These are phyloP conservation scores for Ogataea ganodermae DNA, from an alignment of 805 yeast genomes.

Conservation along the genomic window DNA sequence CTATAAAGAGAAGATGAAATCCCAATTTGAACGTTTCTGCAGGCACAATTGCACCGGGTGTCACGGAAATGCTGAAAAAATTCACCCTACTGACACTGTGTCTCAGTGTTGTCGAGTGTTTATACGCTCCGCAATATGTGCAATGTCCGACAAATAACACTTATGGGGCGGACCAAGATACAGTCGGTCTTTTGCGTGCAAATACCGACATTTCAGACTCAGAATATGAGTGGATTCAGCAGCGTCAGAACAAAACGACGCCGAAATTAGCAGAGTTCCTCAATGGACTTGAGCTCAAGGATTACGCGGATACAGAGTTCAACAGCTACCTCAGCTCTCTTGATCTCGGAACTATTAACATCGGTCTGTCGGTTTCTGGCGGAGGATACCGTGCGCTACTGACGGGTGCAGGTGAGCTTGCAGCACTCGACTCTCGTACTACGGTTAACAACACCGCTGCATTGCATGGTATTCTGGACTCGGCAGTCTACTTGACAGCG, in stretches of 20 bases:
- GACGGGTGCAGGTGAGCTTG: slow-evolving; percentile 77
- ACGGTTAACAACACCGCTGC: slow-evolving; percentile 27
- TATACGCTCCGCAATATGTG: slow-evolving; percentile 55
- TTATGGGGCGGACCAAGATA: slow-evolving; percentile 11
- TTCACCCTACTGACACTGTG: neutral
- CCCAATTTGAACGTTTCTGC: no score
- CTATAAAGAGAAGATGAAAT: neutral
- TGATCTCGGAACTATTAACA: slow-evolving; percentile 39
- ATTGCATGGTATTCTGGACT: slow-evolving; percentile 63
- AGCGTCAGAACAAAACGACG: slow-evolving; percentile 45
- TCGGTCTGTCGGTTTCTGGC: slow-evolving; percentile 70
- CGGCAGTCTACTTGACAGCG: slow-evolving; percentile 70
- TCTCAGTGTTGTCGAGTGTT: neutral
- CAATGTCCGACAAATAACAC: slow-evolving; percentile 44
- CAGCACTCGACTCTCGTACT: slow-evolving; percentile 78
- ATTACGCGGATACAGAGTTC: slow-evolving; percentile 48
- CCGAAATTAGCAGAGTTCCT: slow-evolving; percentile 47
- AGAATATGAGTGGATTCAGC: slow-evolving; percentile 56
- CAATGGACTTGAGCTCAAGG: slow-evolving; percentile 44
- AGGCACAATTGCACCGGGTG: no score
- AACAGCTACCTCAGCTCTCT: slow-evolving; percentile 33
- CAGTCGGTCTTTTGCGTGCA: slow-evolving; percentile 37
- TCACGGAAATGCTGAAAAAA: neutral
- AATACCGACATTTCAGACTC: slow-evolving; percentile 46
- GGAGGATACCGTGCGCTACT: slow-evolving; percentile 90